These are phyloP conservation scores for Phytophthora meadii DNA, from an alignment of 352 stramenopile genomes.

Conservation along the genomic window DNA sequence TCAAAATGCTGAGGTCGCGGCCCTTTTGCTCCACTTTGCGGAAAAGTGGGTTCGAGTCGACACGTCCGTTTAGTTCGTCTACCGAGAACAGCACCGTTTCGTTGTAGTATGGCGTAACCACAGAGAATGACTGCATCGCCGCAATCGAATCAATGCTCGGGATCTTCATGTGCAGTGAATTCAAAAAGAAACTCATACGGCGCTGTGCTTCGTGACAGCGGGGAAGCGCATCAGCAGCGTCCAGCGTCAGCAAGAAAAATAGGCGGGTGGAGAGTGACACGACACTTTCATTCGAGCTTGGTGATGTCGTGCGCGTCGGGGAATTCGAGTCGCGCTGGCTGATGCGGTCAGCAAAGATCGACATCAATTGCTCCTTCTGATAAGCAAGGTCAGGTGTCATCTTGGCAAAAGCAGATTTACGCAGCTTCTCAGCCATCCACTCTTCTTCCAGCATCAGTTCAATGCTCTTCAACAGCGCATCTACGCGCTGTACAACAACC, in stretches of 20 bases:
- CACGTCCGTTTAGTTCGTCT: slow-evolving; percentile 83
- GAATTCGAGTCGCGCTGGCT: slow-evolving; percentile 63
- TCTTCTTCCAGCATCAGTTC: slow-evolving; percentile 89
- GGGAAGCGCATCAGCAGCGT: slow-evolving; percentile 82
- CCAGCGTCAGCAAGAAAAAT: slow-evolving; percentile 87
- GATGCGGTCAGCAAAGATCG: slow-evolving; percentile 78
- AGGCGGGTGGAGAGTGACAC: slow-evolving; percentile 81
- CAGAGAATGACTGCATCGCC: slow-evolving; percentile 89
- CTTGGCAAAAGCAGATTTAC: slow-evolving; percentile 78
- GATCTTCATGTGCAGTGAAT: slow-evolving; percentile 91
- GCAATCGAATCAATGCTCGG: slow-evolving; percentile 83
- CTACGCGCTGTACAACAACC: slow-evolving; percentile 78
- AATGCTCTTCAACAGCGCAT: slow-evolving; percentile 81
- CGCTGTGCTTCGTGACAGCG: slow-evolving; percentile 86
- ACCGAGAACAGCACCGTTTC: slow-evolving; percentile 88
- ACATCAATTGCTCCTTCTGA: slow-evolving; percentile 80
- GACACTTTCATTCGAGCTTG: slow-evolving; percentile 82
- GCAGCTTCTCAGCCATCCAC: slow-evolving; percentile 86
- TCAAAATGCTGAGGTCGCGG: slow-evolving; percentile 88
- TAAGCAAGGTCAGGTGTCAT: slow-evolving; percentile 81
- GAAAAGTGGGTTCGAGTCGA: slow-evolving; percentile 87
- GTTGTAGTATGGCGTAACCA: slow-evolving; percentile 91
- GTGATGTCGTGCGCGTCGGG: slow-evolving; percentile 47
- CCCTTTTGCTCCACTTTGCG: slow-evolving; percentile 85
- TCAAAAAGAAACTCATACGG: slow-evolving; percentile 92